Percentiles rank a stretch among this genome's conserved stretches.
Evolutionary conservation across 306 rosid genomes (phyloP).

Genomic region (Sesbania bispinosa): DNA sequence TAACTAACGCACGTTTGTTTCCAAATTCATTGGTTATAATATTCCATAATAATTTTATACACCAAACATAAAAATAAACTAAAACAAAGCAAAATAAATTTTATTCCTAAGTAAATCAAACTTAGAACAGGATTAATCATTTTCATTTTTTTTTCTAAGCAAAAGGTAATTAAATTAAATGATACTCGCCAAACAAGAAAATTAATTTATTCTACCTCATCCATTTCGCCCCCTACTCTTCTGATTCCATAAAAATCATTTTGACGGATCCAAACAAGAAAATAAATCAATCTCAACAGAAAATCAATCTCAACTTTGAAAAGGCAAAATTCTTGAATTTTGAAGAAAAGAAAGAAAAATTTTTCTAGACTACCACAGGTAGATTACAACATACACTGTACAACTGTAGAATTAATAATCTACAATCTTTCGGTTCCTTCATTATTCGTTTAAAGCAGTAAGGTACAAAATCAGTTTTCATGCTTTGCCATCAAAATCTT

Average conservation of each 20-base stretch:
- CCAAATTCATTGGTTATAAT: too few species aligned
- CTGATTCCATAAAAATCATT: neutral
- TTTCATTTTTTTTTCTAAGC: too few species aligned
- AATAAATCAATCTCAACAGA: constrained; percentile 1
- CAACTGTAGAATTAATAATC: constrained; percentile 25
- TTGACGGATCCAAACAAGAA: neutral
- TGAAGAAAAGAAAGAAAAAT: constrained; percentile 4
- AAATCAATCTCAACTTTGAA: neutral
- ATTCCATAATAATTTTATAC: too few species aligned
- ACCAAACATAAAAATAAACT: too few species aligned
- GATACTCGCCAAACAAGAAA: neutral
- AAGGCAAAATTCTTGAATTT: too few species aligned
- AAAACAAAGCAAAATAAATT: too few species aligned
- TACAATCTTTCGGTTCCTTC: constrained; percentile 14
- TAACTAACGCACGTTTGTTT: too few species aligned
- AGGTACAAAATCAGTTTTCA: constrained; percentile 41
- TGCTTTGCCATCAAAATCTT: constrained; percentile 24
- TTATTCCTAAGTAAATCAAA: too few species aligned
- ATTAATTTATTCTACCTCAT: neutral
- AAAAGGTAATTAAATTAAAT: too few species aligned
- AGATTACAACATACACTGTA: constrained; percentile 37
- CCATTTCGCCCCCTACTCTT: neutral
- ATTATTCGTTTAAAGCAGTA: constrained; percentile 23
- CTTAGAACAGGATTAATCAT: too few species aligned
- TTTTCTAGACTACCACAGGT: constrained; percentile 21